Evolutionary conservation across 495 filamentous ascomycete species (phyloP), one percentile per base, ranked within the genome.

Genomic region (Melanomma pulvis-pyrius): DNA sequence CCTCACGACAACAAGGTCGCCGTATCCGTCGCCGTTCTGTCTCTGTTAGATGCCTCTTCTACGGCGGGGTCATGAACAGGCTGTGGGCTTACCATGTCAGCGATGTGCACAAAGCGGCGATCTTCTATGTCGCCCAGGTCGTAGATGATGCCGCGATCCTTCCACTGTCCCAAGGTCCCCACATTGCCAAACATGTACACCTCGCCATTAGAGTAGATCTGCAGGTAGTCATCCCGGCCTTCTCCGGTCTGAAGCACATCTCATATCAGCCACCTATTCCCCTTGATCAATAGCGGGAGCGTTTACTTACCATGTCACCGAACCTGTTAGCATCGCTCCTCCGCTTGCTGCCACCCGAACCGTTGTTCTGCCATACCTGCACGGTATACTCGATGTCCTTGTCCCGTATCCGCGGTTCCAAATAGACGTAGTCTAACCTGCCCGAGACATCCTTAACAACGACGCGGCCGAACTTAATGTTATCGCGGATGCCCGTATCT

Each of bases 151-250:
- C 53, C 53, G 30, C 53, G 25, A 7, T 7, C 8, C 15, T 17
- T 30, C 50, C 50, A 53, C 24, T 30, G 8, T 17, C 15, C 15
- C 5, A 8, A 17, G 9, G 8, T 17, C 22, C 28, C 28, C 19
- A 41, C 34, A 24, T 56, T 56, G 21, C 29, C 53, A 22, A 22
- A 56, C 26, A 56, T 39, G 2, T 56, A 22, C 12, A 56, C 29
- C 8, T 34, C 53, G 19, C 25, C 53, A 21, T 56, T 24, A 9
- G 53, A 26, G 9, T 26, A 13, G 26, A 56, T 36, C 29, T 56
- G 53, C n/a, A 56, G 25, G 53, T 56, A 56, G 34, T 56, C 53
- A 21, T 56, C 53, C 28, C 34, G 30, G 53, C 32, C 32, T 6
- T 36, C 32, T n/a, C n/a, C n/a, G n/a, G n/a, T n/a, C n/a, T n/a